Evolutionary conservation across 1,139 yeast species (phyloP), one percentile per base, ranked within the genome.

Genomic region (Sugiyamaella grinbergsii): DNA sequence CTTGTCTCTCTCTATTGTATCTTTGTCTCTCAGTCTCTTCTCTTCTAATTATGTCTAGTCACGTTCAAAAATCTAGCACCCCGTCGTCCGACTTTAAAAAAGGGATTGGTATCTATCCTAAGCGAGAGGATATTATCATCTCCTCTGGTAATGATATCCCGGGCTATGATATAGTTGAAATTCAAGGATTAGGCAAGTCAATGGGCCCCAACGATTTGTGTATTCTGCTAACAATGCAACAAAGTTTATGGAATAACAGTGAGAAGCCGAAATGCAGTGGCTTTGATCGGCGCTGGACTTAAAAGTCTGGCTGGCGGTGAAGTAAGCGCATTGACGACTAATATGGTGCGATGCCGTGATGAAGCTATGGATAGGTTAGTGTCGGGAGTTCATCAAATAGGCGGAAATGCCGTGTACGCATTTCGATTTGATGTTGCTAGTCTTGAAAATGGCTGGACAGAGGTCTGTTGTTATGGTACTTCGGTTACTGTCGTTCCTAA

Each of bases 331-430:
- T 24, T 58, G 52, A 60, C 64, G 2, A 59, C 56, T 26, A 60
- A 58, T 50, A 54, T 60, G 33, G 55, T 58, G 5, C 36, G 50
- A 1, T 57, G 61, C 15, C 54, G 64, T 43, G 62, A 59, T 34
- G 56, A 60, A 45, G 61, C 59, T 2, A 33, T 60, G 46, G 64
- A 60, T 32, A 51, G 64, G 15, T 48, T 60, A 60, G 45, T 60
- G 7, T 47, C 52, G 2, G 64, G 63, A 6, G 63, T 54, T 5
- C 48, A 47, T 33, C 53, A 50, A 11, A 39, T 51, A 1, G 64
- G 63, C 7, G 64, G 53, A 32, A 61, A 61, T 39, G 63, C 61
- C 3, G 60, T 59, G 7, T 57, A 59, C 39, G 64, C 64, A 6
- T 54, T 61, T 40, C 54, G 64, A 13, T 61, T 54, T 38, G 64